These are phyloP conservation scores for Acanthochlamys bracteata DNA, from an alignment of 106 monocot genomes.

Conservation along the genomic window DNA sequence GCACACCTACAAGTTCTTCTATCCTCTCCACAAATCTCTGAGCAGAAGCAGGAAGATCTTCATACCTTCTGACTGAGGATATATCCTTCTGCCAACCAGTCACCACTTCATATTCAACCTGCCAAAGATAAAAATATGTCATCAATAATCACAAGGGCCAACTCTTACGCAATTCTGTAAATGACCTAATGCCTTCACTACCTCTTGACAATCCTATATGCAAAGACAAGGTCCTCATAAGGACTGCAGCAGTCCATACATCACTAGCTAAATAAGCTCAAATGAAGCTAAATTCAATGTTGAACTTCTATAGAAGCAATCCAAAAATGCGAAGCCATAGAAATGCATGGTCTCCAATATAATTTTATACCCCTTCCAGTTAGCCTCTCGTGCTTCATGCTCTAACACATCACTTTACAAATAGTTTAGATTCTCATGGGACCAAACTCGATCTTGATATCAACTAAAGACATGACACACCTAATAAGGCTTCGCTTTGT, in stretches of 20 bases:
- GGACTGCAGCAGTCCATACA: background rate
- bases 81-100: constrained; percentile 87
- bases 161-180: background rate
- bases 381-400: too few relatives aligned
- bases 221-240: background rate
- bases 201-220: background rate
- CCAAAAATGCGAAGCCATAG: too few relatives aligned
- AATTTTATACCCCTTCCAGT: too few relatives aligned
- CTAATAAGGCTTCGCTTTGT: too few relatives aligned
- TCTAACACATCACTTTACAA: too few relatives aligned
- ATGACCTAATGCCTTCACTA: background rate
- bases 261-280: background rate
- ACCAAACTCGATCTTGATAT: too few relatives aligned
- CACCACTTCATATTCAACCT: constrained; percentile 91
- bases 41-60: constrained; percentile 70
- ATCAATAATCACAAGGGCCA: background rate
- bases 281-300: background rate
- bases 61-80: constrained; percentile 58
- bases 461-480: too few relatives aligned
- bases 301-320: too few relatives aligned
- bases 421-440: too few relatives aligned
- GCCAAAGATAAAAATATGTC: constrained; percentile 5
- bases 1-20: constrained; percentile 82
- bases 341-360: too few relatives aligned
- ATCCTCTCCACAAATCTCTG: constrained; percentile 69